Evolutionary conservation across 1,284 basidiomycete species (phyloP), one percentile per base, ranked within the genome.

Genomic region (Naganishia cerealis): DNA sequence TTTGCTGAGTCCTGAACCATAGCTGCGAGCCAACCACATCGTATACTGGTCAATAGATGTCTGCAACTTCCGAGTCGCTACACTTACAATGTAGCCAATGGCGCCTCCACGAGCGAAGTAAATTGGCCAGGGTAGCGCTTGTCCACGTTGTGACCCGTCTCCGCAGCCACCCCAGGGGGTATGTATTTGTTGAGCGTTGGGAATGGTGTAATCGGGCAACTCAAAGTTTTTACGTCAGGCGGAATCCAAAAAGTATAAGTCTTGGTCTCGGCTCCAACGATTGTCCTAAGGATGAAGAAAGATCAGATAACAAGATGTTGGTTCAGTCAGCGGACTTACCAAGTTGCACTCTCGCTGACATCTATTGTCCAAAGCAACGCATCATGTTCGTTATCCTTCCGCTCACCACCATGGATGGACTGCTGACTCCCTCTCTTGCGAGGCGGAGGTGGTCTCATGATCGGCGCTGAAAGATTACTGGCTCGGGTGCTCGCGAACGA

Each of bases 1-100:
- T 82, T 92, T 91, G 75, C 85, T 85, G 79, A 96, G 92, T 81
- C 94, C 91, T 79, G 93, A 91, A 68, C 93, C 94, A 76, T 93
- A 92, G 82, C 87, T 92, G 86, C 81, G 88, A 88, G 54, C 85
- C 85, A 53, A 85, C 82, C 86, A 40, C 87, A 86, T 74, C 86
- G 1, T 39, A 21, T 53, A 7, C 21, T 12, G 15, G 21, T 50
- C n/a, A 50, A 18, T 38, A 24, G 24, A 18, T 24, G n/a, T 16
- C 43, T 12, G 18, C 26, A 24, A n/a, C 39, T 39, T 4, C 9
- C 21, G 16, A 38, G 36, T 15, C n/a, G 21, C n/a, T 24, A 48
- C 7, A 74, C 75, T 76, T 62, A 79, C 75, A 80, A 70, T 8
- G 76, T 78, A 10, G 79, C 71, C 38, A 78, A 68, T 0, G 78